Percentiles rank a stretch among this genome's conserved stretches.
Evolutionary conservation across 2,329 filamentous ascomycete genomes (phyloP).

Genomic region (Alternaria panax): DNA sequence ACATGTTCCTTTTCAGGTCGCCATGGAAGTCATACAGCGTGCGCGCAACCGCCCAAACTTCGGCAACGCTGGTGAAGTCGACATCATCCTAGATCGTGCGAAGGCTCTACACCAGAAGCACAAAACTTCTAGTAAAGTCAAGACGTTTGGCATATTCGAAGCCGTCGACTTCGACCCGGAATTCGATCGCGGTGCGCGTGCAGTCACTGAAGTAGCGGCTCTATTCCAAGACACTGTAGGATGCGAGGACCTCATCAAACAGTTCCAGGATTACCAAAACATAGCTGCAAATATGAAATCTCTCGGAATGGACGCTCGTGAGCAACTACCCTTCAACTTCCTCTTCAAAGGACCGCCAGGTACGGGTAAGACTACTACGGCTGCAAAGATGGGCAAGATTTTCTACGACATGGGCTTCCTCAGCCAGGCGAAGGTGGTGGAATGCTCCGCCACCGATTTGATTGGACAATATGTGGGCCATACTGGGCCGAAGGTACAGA

Average conservation of each 20-base stretch:
- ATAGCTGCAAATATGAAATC: conserved; percentile 61
- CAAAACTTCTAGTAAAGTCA: conserved; percentile 37
- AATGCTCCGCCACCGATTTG: conserved; percentile 73
- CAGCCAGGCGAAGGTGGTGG: conserved; percentile 64
- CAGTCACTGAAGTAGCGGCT: conserved; percentile 54
- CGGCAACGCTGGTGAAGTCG: conserved; percentile 77
- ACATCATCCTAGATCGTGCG: conserved; percentile 68
- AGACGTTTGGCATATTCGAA: conserved; percentile 47
- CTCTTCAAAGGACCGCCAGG: conserved; percentile 71
- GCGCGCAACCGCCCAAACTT: conserved; percentile 71
- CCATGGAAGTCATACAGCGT: conserved; percentile 66
- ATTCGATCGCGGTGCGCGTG: conserved; percentile 60
- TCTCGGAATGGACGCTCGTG: conserved; percentile 62
- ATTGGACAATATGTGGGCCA: conserved; percentile 74
- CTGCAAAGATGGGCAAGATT: conserved; percentile 75
- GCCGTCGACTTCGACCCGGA: conserved; percentile 66
- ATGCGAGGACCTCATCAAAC: conserved; percentile 61
- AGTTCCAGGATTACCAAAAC: conserved; percentile 64
- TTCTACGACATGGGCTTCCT: conserved; percentile 79
- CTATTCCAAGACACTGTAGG: conserved; percentile 69
- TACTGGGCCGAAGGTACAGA: conserved; percentile 70
- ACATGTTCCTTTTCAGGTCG: conserved; percentile 36
- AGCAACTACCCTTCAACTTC: conserved; percentile 71
- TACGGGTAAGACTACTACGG: conserved; percentile 77
- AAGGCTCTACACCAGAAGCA: conserved; percentile 62